These are phyloP conservation scores for Agaricus subrufescens DNA, from an alignment of 768 basidiomycete genomes.

Conservation along the genomic window DNA sequence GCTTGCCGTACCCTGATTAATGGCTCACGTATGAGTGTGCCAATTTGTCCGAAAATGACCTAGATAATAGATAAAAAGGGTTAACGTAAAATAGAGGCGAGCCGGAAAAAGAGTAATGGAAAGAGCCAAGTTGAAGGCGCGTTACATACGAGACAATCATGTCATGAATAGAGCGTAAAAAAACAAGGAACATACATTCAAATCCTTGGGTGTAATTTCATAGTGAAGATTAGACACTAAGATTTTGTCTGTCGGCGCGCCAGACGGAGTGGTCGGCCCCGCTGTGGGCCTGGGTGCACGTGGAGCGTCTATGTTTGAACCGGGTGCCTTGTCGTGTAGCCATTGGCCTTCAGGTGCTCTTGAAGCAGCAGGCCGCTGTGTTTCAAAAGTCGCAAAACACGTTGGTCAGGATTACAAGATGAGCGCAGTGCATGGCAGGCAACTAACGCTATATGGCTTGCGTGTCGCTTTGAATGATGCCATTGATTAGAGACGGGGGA, in stretches of 20 bases:
- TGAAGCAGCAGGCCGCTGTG: slow-evolving; percentile 53
- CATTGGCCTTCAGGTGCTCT: slow-evolving; percentile 59
- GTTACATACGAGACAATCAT: no score
- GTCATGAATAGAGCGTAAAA: no score
- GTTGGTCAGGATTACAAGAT: neutral
- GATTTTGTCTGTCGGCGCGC: slow-evolving; percentile 32
- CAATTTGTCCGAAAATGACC: slow-evolving; percentile 89
- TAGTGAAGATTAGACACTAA: slow-evolving; percentile 85
- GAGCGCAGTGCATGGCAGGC: neutral
- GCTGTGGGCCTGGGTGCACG: slow-evolving; percentile 16
- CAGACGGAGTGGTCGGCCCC: slow-evolving; percentile 14
- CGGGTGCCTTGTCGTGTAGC: slow-evolving; percentile 59
- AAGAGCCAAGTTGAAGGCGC: no score
- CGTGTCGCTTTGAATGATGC: slow-evolving; percentile 19
- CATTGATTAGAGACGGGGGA: slow-evolving; percentile 15
- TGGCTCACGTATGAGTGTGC: slow-evolving; percentile 90
- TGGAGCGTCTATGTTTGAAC: slow-evolving; percentile 41
- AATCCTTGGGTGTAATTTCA: slow-evolving; percentile 84
- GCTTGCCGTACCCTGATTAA: slow-evolving; percentile 89
- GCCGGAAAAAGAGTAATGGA: neutral
- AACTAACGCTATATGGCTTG: slow-evolving; percentile 26
- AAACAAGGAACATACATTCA: slow-evolving; percentile 54
- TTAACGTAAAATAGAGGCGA: neutral
- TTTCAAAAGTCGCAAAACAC: neutral
- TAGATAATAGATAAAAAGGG: slow-evolving; percentile 23